Evolutionary conservation across 2,329 filamentous ascomycete genomes (phyloP), one percentile per base, ranked within the genome.

Genomic region (Phoma sp.): DNA sequence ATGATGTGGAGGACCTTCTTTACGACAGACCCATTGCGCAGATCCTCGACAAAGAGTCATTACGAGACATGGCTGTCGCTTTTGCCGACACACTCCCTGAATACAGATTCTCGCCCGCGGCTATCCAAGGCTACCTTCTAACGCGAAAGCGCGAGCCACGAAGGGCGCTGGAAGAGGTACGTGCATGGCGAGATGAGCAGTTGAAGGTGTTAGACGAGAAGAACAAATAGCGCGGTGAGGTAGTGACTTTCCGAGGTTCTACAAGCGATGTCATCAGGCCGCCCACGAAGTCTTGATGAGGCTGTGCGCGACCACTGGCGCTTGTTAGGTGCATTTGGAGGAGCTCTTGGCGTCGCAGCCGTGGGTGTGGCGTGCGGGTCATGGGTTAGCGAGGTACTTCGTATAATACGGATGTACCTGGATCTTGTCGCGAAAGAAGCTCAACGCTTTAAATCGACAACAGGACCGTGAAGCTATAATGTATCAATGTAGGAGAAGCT

Each of bases 51-150:
- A 51, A 48, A 7, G 61, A 61, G 9, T 66, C 73, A 27, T 42
- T 83, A 14, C 65, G 73, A 11, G 59, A 60, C 4, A 70, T 83
- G 58, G 78, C 80, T 8, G 54, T 70, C 6, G 58, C 75, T 4
- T 84, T 84, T 61, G 77, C 81, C 1, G 61, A 66, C 2, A 56
- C 67, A 30, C 52, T 85, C 7, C 81, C 80, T 0, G 78, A 81
- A 47, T 65, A 72, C 22, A 75, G 60, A 6, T 81, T 84, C 52
- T 79, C 78, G 10, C 82, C 80, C 0, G 81, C 81, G 4, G 79
- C 84, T 65, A 75, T 84, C 29, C 80, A 84, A 62, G 80, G 79
- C 10, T 82, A 80, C 57, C 68, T 85, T 32, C 73, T 84, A 47
- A 77, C 75, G 55, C 69, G 78, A 52, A 82, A 82, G 70, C 80